phyloP scores from a whole-genome alignment of 164 flowering plant species.

The Sedum album region DNA sequence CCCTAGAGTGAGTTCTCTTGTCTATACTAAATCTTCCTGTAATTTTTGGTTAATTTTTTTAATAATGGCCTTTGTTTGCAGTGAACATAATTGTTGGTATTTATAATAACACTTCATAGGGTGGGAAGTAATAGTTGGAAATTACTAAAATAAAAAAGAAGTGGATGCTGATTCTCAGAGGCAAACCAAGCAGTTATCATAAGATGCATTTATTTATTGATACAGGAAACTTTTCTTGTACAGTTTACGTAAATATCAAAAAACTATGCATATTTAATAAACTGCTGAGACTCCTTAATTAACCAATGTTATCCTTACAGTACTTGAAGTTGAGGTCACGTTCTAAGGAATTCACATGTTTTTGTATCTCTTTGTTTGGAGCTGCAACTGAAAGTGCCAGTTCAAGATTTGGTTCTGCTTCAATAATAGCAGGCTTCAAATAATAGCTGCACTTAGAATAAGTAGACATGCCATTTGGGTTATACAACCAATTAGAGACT shows the following conservation, averaged over 20 bases:
- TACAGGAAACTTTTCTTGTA: not conserved
- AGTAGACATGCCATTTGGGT: not conserved
- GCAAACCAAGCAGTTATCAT: not conserved
- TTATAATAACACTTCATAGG: too few species aligned
- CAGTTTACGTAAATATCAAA: not conserved
- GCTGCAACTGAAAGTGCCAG: conserved; percentile 3
- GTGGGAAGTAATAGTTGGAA: not conserved
- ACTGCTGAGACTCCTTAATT: not conserved
- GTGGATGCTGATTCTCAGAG: not conserved
- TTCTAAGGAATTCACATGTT: not conserved
- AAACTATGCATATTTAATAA: not conserved
- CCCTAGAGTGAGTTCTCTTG: too few species aligned
- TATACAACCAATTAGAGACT: not conserved
- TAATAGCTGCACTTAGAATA: not conserved
- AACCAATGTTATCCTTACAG: not conserved
- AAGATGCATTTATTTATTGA: not conserved
- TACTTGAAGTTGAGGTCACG: not conserved
- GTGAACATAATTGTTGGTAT: too few species aligned
- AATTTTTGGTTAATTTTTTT: too few species aligned
- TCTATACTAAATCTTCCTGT: too few species aligned
- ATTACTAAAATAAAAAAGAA: not conserved
- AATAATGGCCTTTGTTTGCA: too few species aligned
- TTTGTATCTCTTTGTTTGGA: not conserved
- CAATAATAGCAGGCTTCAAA: not conserved
- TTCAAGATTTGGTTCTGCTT: conserved; percentile 2